Evolutionary conservation across 73 alveolate genomes (phyloP).

Genomic region (Durusdinium trenchii): DNA sequence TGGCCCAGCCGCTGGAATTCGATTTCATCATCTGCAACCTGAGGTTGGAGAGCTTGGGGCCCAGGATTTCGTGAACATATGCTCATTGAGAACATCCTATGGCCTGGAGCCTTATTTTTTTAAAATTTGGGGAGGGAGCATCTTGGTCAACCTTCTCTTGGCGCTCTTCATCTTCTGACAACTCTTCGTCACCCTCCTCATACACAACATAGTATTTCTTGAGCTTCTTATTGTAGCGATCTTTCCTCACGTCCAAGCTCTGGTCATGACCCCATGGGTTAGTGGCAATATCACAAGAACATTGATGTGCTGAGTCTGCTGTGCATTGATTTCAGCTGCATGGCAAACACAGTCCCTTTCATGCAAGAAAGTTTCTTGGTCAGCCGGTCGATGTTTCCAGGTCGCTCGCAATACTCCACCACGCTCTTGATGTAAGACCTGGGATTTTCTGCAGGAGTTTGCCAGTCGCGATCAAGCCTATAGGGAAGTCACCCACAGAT

Average conservation of each 20-base stretch:
- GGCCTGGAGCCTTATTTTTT: no score
- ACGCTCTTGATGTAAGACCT: conserved; percentile 12
- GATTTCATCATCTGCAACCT: background rate
- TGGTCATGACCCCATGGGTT: no score
- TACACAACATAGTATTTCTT: background rate
- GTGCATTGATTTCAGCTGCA: no score
- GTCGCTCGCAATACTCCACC: background rate
- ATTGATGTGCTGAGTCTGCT: no score
- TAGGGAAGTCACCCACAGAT: no score
- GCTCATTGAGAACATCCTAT: background rate
- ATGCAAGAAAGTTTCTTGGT: conserved; percentile 7
- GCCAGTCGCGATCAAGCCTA: no score
- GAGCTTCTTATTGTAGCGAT: background rate
- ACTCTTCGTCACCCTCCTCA: background rate
- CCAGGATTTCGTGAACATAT: background rate
- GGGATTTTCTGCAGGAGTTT: no score
- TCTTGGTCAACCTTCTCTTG: background rate
- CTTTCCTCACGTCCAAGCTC: conserved; percentile 18
- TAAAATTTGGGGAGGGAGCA: background rate
- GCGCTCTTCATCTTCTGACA: background rate
- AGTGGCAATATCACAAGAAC: no score
- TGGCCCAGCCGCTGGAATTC: background rate
- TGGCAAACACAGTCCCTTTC: no score
- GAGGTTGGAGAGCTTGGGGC: background rate
- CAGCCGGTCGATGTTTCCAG: background rate